Base-by-base conservation (phyloP, 2,329 filamentous ascomycete species). In the Neoscytalidium dimidiatum region DNA sequence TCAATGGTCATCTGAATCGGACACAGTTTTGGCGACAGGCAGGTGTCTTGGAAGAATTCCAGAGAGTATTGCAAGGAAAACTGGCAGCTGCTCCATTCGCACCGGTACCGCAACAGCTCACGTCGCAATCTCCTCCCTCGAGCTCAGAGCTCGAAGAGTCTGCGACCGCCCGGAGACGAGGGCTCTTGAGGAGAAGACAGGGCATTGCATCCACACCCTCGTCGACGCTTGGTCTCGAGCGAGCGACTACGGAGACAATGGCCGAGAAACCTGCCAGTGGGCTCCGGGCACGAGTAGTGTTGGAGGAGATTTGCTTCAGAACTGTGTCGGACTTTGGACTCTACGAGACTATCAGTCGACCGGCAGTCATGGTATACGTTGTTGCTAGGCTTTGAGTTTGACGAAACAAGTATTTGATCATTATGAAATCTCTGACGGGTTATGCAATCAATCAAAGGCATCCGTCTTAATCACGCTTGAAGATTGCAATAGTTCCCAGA, bases 21-120 rank as follows among this genome's bases (percentile, higher is more conserved):
- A 72, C 78, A 7, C 78, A 79, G 63, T 83, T 82, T 65, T 82
- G 80, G 80, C 73, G 74, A 41, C 74, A 78, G 19, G 74, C 74
- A 7, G 73, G 71, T n/a, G 76, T 81, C 1, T 68, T 82, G 8
- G 69, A 72, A 26, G 80, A 82, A 66, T 65, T 83, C 64, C 74
- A 77, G 57, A 66, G 70, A 3, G 68, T 73, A 49, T 64, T 81
- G 61, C 71, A 72, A 41, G 70, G 73, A 21, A 70, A 66, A 23
- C 66, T 81, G 63, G 67, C 29, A 46, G 64, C 41, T 17, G 46
- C 46, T 26, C 61, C 51, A 31, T 53, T 57, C 49, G 56, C 56
- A 8, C 56, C 56, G 3, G n/a, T 26, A 9, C n/a, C 19, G 2
- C 28, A n/a, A 11, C 56, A 46, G n/a, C 3, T 6, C n/a, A 8